A percentile compares a stretch with the other conserved stretches of the same genome.
Conservation (phyloP, 2,329 filamentous ascomycete genomes). For the Aspergillus spinulosporus region DNA sequence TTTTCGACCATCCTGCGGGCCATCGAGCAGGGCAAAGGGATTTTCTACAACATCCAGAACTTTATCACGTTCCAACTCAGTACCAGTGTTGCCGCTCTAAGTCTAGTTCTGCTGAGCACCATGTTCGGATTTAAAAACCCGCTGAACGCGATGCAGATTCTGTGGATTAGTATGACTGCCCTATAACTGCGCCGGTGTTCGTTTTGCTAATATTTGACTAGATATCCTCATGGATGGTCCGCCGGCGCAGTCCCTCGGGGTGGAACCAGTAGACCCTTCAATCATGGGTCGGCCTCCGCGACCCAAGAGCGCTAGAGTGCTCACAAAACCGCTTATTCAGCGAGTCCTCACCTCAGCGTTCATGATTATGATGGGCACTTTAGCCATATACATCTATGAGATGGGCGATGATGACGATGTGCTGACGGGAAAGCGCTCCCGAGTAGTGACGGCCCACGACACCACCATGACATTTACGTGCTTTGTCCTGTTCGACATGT, state of each 20-base stretch:
- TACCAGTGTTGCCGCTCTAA: slow-evolving; percentile 90
- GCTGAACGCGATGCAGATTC: slow-evolving; percentile 97
- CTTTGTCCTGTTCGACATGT: slow-evolving; percentile 99
- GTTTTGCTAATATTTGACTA: slow-evolving; percentile 44
- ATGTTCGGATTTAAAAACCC: slow-evolving; percentile 92
- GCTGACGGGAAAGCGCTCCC: slow-evolving; percentile 41
- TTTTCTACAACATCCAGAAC: slow-evolving; percentile 99
- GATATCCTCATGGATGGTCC: slow-evolving; percentile 99
- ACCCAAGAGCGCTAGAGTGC: slow-evolving; percentile 80
- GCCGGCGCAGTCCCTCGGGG: slow-evolving; percentile 92
- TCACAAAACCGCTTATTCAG: slow-evolving; percentile 78
- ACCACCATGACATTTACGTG: slow-evolving; percentile 99
- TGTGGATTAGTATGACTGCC: slow-evolving; percentile 86
- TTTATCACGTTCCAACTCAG: slow-evolving; percentile 98
- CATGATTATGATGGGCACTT: slow-evolving; percentile 90
- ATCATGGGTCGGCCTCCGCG: slow-evolving; percentile 92
- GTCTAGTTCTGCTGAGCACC: slow-evolving; percentile 87
- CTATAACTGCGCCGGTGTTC: slow-evolving; percentile 24
- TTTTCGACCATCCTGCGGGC: slow-evolving; percentile 89
- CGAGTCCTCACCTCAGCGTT: slow-evolving; percentile 83
- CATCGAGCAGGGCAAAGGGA: slow-evolving; percentile 98
- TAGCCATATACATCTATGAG: slow-evolving; percentile 86
- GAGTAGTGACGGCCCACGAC: slow-evolving; percentile 83
- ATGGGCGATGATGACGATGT: slow-evolving; percentile 68
- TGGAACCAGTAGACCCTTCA: slow-evolving; percentile 89